Evolutionary conservation across 495 filamentous ascomycete genomes (phyloP).

Genomic region (Venustampulla echinocandica): DNA sequence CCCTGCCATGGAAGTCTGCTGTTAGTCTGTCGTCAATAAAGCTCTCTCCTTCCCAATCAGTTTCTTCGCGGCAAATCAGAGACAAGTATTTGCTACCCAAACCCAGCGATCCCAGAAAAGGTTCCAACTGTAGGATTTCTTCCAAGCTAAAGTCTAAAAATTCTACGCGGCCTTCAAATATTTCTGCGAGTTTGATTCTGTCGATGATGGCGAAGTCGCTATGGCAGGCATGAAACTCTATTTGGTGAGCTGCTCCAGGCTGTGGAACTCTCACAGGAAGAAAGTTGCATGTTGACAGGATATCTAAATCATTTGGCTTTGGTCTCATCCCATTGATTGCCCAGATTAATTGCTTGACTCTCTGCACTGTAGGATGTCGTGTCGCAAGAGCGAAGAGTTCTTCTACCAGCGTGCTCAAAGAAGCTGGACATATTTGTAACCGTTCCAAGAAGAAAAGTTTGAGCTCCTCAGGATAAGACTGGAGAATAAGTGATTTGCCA

Average conservation of each 20-base stretch:
- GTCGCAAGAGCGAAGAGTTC: constrained; percentile 1
- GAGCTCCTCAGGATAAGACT: not conserved
- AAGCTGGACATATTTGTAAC: constrained; percentile 11
- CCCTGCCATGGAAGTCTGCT: constrained; percentile 25
- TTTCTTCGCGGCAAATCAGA: constrained; percentile 28
- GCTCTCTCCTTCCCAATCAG: constrained; percentile 18
- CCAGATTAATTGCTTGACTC: constrained; percentile 3
- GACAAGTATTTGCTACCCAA: constrained; percentile 31
- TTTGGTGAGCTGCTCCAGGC: not conserved
- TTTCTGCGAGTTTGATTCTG: constrained; percentile 22
- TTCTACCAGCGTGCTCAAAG: constrained; percentile 6
- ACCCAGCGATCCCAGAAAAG: constrained; percentile 29
- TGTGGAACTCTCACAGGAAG: not conserved
- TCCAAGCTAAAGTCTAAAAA: constrained; percentile 32
- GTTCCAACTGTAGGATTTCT: constrained; percentile 26
- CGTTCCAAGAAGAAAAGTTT: constrained; percentile 1
- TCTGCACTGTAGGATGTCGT: not conserved
- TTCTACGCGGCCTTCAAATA: constrained; percentile 25
- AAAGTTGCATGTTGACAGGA: not conserved
- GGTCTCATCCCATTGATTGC: constrained; percentile 11
- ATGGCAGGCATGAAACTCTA: not conserved
- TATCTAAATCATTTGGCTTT: not conserved
- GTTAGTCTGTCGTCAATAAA: constrained; percentile 20
- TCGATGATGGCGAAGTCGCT: constrained; percentile 31
- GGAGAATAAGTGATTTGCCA: not conserved